These are phyloP conservation scores for Lentinula guzmanii DNA, from an alignment of 768 basidiomycete genomes.

Conservation along the genomic window DNA sequence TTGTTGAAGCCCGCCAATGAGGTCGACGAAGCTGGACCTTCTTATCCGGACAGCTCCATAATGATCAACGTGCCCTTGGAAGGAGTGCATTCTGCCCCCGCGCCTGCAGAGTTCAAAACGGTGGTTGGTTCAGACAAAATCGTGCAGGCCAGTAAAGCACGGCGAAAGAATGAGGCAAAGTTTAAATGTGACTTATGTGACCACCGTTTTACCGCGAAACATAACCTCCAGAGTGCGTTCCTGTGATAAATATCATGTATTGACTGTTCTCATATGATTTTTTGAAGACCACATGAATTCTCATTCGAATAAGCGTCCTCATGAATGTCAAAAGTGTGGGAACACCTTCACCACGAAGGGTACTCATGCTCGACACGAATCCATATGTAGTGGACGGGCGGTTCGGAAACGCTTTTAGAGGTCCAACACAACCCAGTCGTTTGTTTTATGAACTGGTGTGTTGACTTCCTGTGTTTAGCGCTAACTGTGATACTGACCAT, in stretches of 20 bases:
- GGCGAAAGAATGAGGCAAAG: slow-evolving; percentile 5
- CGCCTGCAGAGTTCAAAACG: not conserved
- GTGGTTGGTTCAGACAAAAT: slow-evolving; percentile 5
- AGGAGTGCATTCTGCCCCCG: not conserved
- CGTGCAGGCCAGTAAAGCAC: not conserved
- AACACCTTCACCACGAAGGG: slow-evolving; percentile 1
- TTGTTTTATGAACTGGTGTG: not conserved
- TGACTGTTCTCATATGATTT: not conserved
- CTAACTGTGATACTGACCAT: not conserved
- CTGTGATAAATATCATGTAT: not conserved
- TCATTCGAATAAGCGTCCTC: slow-evolving; percentile 3
- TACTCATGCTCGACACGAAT: slow-evolving; percentile 1
- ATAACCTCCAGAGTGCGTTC: slow-evolving; percentile 4
- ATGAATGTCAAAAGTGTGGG: slow-evolving; percentile 3
- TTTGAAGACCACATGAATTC: slow-evolving; percentile 4
- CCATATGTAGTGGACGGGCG: slow-evolving; percentile 1
- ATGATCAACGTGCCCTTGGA: slow-evolving; percentile 5
- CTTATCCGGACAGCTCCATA: not conserved
- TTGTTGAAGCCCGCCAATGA: slow-evolving; percentile 3
- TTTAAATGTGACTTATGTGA: slow-evolving; percentile 1
- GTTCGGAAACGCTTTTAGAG: slow-evolving; percentile 2
- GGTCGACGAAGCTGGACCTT: slow-evolving; percentile 2
- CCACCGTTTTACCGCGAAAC: slow-evolving; percentile 5
- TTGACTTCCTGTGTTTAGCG: not conserved
- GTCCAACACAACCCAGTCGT: not conserved